Evolutionary conservation across 2,329 filamentous ascomycete genomes (phyloP), one percentile per base, ranked within the genome.

Genomic region (Phialophora verrucosa): DNA sequence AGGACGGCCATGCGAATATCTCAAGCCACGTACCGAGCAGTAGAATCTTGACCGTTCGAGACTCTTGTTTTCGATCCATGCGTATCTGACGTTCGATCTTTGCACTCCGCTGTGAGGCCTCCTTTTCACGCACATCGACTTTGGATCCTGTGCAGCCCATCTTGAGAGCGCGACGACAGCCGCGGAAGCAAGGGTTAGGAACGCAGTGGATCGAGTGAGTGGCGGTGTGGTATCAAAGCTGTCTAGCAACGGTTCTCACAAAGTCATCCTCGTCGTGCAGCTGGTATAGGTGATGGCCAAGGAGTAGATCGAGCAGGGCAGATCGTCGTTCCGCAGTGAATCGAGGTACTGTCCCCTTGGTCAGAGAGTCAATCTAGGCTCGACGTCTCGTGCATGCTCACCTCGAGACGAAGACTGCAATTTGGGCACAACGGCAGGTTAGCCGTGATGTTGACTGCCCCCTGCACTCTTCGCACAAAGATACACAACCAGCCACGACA

Each of bases 21-120:
- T 17, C 11, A 11, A 31, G 61, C 59, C 70, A 79, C 87, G 71
- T 85, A 97, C 94, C 94, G 70, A 99, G 85, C 72, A 99, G 84
- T 73, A 99, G 83, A 70, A 99, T 88, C 84, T 98, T 99, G 75
- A 98, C 92, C 76, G 97, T 93, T 76, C 90, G 90, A 64, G 90
- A 83, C 84, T 95, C 85, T 72, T 85, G 86, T 85, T 95, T 97
- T 82, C 94, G 92, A 82, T 98, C 95, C 73, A 89, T 87, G 69
- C 91, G 90, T 74, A 99, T 87, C 74, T 87, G 82, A 80, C 90
- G 91, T 77, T 99, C 95, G 73, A 99, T 93, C 78, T 95, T 92
- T 73, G 78, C 78, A 76, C 79, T 83, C 32, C 77, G 76, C 67
- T 78, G 77, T 23, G 74, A 50, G 17, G 79, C 79, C 27, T 81